Evolutionary conservation across 495 filamentous ascomycete genomes (phyloP).

Genomic region (Hypoxylon subgilvum): DNA sequence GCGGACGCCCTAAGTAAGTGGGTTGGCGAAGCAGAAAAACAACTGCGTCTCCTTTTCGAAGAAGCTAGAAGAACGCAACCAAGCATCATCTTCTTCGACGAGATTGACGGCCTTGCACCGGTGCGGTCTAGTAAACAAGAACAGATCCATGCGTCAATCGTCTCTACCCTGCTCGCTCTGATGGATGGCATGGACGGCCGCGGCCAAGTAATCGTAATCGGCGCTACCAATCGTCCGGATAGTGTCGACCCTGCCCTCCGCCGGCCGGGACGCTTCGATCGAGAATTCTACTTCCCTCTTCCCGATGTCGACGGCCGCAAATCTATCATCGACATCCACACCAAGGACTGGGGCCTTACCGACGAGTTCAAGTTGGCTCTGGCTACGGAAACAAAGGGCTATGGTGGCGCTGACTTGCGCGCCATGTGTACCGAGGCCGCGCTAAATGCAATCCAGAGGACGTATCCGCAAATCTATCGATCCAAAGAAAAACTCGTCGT

Average conservation of each 20-base stretch:
- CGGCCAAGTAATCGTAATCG: constrained; percentile 97
- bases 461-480: constrained; percentile 93
- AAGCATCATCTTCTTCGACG: constrained; percentile 99
- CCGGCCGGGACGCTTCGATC: constrained; percentile 91
- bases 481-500: constrained; percentile 90
- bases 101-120: constrained; percentile 95
- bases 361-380: constrained; percentile 79
- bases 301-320: constrained; percentile 79
- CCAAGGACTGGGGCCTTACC: constrained; percentile 86
- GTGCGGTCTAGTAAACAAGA: constrained; percentile 97
- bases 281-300: constrained; percentile 97
- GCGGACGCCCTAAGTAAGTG: constrained; percentile 97
- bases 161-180: constrained; percentile 89
- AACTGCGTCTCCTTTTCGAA: constrained; percentile 90
- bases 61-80: constrained; percentile 94
- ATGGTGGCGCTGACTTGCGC: constrained; percentile 91
- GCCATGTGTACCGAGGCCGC: constrained; percentile 97
- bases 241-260: constrained; percentile 94
- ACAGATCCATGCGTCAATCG: constrained; percentile 97
- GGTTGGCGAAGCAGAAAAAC: constrained; percentile 97
- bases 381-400: constrained; percentile 89
- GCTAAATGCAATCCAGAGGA: constrained; percentile 93
- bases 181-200: constrained; percentile 99
- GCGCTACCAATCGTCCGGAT: constrained; percentile 96
- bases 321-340: constrained; percentile 92